Conservation (phyloP, 768 basidiomycete genomes). For the Xanthoconium purpureum region DNA sequence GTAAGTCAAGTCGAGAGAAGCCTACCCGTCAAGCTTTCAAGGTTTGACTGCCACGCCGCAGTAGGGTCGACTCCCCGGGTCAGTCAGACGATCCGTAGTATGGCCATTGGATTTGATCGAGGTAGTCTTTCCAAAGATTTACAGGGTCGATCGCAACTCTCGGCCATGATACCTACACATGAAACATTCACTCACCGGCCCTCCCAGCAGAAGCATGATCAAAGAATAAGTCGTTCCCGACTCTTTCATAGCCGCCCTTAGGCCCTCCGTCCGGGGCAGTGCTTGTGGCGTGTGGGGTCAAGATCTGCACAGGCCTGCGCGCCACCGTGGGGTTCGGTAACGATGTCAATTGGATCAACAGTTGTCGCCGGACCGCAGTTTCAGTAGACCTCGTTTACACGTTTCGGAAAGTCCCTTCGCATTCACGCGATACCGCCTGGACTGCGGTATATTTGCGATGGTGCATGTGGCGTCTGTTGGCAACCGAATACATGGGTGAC, state of each 20-base stretch:
- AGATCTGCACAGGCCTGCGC: background rate
- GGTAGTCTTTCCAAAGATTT: background rate
- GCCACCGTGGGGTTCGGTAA: background rate
- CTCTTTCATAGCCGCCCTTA: background rate
- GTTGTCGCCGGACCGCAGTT: background rate
- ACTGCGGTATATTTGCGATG: slow-evolving; percentile 11
- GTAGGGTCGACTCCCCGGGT: background rate
- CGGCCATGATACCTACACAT: background rate
- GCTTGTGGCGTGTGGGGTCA: background rate
- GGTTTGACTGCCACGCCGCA: background rate
- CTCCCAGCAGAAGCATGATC: background rate
- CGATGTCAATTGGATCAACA: background rate
- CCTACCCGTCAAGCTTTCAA: too few species aligned
- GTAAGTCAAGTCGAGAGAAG: too few species aligned
- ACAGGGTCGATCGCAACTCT: background rate
- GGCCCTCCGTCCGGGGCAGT: background rate
- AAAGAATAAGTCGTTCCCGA: background rate
- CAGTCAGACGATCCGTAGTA: background rate
- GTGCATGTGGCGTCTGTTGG: slow-evolving; percentile 6
- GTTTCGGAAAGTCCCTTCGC: background rate
- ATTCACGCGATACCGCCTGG: slow-evolving; percentile 11
- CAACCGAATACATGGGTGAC: background rate
- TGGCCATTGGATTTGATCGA: background rate
- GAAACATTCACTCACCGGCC: background rate
- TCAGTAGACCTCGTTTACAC: background rate